Evolutionary conservation across 805 yeast genomes (phyloP).

Genomic region (Starmerella khaoyaiensis): DNA sequence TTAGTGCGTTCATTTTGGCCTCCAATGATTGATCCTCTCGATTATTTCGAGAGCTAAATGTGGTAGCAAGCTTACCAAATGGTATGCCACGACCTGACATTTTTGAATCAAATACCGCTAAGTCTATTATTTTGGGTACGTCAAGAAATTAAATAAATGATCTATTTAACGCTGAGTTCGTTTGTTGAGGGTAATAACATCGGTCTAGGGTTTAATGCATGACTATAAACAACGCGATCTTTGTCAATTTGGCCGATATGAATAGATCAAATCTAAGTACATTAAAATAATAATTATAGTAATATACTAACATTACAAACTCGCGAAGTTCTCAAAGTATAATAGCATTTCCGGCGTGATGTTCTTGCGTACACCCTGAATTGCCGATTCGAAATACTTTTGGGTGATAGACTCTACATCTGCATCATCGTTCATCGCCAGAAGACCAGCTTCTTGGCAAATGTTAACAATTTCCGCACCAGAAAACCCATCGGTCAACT

Average conservation of each 20-base stretch:
- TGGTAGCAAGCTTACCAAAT: conserved; percentile 20
- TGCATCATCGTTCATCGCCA: conserved; percentile 76
- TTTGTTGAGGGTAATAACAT: too few species aligned
- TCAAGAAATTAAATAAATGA: too few species aligned
- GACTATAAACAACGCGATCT: neutral
- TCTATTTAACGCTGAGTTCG: too few species aligned
- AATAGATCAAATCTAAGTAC: neutral
- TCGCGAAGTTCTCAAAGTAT: conserved; percentile 50
- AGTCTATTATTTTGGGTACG: too few species aligned
- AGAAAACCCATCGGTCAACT: conserved; percentile 73
- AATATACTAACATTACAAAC: neutral
- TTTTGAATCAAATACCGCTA: too few species aligned
- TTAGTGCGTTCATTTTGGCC: conserved; percentile 6
- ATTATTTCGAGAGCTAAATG: conserved; percentile 7
- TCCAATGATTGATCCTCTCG: conserved; percentile 11
- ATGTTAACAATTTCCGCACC: conserved; percentile 90
- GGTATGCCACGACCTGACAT: conserved; percentile 15
- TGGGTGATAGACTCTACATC: conserved; percentile 37
- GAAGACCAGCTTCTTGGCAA: conserved; percentile 90
- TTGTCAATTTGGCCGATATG: neutral
- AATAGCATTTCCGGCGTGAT: conserved; percentile 76
- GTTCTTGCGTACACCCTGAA: conserved; percentile 55
- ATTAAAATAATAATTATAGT: neutral
- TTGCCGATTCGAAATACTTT: conserved; percentile 60
- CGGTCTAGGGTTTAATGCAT: neutral